Conservation (phyloP, 371 early-diverging fungal genomes). For the Amoeboaphelidium protococcarum region DNA sequence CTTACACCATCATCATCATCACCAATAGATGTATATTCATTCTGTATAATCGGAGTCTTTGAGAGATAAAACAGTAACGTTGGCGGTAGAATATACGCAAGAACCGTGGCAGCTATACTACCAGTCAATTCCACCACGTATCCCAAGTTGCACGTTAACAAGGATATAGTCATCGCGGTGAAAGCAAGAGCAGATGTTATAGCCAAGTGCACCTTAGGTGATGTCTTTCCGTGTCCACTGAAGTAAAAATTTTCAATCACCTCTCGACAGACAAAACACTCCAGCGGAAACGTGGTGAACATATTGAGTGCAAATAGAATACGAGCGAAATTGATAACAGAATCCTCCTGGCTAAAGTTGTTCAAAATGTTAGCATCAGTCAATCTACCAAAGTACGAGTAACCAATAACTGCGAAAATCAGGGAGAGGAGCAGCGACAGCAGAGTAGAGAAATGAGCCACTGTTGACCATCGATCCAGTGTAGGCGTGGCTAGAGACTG, state of each 20-base stretch:
- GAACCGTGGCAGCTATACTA: constrained; percentile 8
- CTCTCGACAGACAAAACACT: constrained; percentile 12
- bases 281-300: constrained; percentile 12
- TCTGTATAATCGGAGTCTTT: too few species aligned
- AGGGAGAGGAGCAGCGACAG: background rate
- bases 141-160: constrained; percentile 7
- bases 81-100: constrained; percentile 13
- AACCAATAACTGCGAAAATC: constrained; percentile 6
- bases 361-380: constrained; percentile 12
- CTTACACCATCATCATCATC: too few species aligned
- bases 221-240: background rate
- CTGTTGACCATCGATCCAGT: constrained; percentile 9
- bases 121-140: constrained; percentile 12
- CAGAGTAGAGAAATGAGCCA: constrained; percentile 10
- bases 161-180: constrained; percentile 6
- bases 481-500: constrained; percentile 9
- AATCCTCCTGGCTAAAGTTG: constrained; percentile 7
- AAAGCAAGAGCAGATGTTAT: constrained; percentile 5
- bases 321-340: constrained; percentile 9
- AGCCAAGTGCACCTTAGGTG: constrained; percentile 1
- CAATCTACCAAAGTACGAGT: constrained; percentile 5
- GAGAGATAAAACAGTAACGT: too few species aligned
- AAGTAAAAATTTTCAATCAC: constrained; percentile 5
- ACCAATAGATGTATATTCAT: too few species aligned
- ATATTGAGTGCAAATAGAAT: constrained; percentile 11